phyloP scores from a whole-genome alignment of 495 filamentous ascomycete species.

The Aspergillus bertholletiae region DNA sequence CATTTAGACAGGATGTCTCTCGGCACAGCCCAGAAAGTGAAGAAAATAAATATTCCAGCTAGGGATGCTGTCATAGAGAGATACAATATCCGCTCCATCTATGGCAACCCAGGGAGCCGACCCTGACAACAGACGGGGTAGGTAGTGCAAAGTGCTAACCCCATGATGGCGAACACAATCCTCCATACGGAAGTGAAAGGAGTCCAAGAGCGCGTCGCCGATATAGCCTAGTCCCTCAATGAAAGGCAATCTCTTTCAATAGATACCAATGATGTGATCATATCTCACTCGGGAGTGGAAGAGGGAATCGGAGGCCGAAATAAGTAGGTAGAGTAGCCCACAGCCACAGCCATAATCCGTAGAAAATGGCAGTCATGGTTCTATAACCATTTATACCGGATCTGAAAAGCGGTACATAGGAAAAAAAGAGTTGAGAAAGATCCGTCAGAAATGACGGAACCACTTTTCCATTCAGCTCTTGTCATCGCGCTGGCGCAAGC shows the following conservation, averaged over 20 bases:
- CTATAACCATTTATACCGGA: not conserved
- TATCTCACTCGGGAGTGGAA: not conserved
- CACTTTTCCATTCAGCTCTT: conserved; percentile 6
- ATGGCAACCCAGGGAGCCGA: not conserved
- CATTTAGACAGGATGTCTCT: no score
- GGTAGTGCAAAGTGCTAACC: not conserved
- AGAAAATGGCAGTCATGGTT: not conserved
- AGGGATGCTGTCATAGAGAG: not conserved
- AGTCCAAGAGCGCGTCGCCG: not conserved
- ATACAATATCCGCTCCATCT: not conserved
- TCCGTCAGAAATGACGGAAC: not conserved
- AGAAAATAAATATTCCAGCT: no score
- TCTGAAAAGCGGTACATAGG: not conserved
- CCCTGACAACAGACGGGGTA: not conserved
- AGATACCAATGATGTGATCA: not conserved
- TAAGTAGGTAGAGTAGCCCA: not conserved
- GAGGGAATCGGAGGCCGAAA: not conserved
- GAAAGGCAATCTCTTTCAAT: not conserved
- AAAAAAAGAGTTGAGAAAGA: not conserved
- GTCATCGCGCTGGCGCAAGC: conserved; percentile 30
- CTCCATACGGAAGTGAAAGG: not conserved
- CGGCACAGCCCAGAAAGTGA: no score
- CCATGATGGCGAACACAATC: no score
- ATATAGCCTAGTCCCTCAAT: not conserved
- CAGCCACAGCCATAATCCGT: not conserved